These are phyloP conservation scores for Fusarium annulatum DNA, from an alignment of 2,329 filamentous ascomycete species.

Conservation along the genomic window DNA sequence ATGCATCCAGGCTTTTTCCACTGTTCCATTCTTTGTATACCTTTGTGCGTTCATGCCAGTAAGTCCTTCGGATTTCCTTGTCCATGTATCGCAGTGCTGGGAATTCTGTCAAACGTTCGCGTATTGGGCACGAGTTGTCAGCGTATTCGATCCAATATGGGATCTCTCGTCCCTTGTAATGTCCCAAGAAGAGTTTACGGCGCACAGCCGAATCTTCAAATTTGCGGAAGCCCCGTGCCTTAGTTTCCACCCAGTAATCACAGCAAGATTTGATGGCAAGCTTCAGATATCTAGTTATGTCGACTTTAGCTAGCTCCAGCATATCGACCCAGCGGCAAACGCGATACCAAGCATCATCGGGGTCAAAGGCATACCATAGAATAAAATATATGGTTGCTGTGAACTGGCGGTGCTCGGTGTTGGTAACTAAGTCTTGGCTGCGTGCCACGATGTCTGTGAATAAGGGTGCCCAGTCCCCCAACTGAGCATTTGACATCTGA, in stretches of 20 bases:
- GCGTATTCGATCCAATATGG: accelerated
- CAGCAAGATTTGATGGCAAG: accelerated
- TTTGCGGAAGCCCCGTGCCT: accelerated
- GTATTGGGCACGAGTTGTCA: accelerated
- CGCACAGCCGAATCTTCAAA: accelerated
- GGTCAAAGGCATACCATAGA: accelerated
- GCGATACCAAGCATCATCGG: neutral
- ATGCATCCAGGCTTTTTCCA: accelerated
- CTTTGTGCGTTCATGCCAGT: no score
- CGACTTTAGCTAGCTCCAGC: neutral
- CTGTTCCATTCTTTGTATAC: accelerated
- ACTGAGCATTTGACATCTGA: neutral
- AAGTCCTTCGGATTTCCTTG: no score
- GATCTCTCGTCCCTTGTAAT: neutral
- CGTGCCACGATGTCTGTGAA: accelerated
- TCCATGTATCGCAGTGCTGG: accelerated
- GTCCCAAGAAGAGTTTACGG: accelerated
- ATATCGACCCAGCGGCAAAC: neutral
- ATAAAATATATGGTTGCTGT: accelerated
- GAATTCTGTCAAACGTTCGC: neutral
- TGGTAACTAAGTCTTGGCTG: accelerated
- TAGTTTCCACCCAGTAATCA: neutral
- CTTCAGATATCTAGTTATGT: accelerated
- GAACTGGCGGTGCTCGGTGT: accelerated
- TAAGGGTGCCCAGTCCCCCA: neutral